Base-by-base conservation (phyloP, 2,329 filamentous ascomycete species). In the Ceratocystiopsis brevicomis region DNA sequence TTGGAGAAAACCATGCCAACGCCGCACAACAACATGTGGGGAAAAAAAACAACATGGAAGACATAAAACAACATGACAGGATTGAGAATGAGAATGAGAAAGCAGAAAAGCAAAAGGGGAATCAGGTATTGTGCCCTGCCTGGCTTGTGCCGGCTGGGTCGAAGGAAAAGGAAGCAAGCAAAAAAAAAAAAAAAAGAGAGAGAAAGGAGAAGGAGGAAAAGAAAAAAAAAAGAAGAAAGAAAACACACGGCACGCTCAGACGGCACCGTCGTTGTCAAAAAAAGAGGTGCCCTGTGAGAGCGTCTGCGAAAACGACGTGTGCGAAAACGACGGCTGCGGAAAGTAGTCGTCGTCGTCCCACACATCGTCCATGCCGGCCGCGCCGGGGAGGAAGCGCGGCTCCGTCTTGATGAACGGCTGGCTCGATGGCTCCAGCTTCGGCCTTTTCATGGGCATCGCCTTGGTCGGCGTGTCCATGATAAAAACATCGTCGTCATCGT, bases 381-480 rank as follows among this genome's bases (percentile, higher is more conserved):
- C 5, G 8, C 10, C 25, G 5, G 25, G 6, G 10, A 30, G 5
- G 10, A 30, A 30, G 19, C 19, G 19, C 19, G 19, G 19, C 19
- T 21, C 19, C 19, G 19, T 21, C 19, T 21, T 21, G 19, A 21
- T 21, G 4, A 6, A 6, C 19, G 19, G 19, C 19, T 21, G 19
- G 19, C 19, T 21, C 19, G 19, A 6, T 5, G 39, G 12, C 3
- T 41, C 44, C 39, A 33, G 35, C 43, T 44, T 18, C 5, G 8
- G 25, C 25, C 2, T 4, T 9, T 30, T 30, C 25, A 8, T 8
- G 5, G 25, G 6, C 25, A 11, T 8, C 5, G 16, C 37, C 55
- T 63, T 64, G 18, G 57, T 60, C 2, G 60, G 60, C 2, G 61
- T 63, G 19, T 58, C 54, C 19, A 61, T 54, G 45, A 56, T 49